These are phyloP conservation scores for Agrocybe praecox DNA, from an alignment of 768 basidiomycete species.

Conservation along the genomic window DNA sequence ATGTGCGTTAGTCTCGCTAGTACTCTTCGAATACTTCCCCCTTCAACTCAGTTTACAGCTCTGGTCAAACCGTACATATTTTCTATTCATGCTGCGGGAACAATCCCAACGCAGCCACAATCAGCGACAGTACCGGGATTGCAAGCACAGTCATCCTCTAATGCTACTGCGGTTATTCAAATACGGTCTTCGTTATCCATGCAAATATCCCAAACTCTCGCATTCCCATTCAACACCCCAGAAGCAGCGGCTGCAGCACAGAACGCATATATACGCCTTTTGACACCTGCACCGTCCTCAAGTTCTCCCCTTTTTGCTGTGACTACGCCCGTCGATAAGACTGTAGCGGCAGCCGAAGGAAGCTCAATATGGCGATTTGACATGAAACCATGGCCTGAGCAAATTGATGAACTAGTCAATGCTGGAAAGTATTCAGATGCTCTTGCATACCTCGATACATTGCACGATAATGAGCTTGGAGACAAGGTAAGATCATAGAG, in stretches of 20 bases:
- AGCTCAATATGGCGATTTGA: conserved; percentile 75
- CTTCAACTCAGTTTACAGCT: conserved; percentile 37
- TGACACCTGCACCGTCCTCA: conserved; percentile 55
- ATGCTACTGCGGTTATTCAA: conserved; percentile 64
- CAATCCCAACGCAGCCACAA: conserved; percentile 40
- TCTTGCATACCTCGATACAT: conserved; percentile 70
- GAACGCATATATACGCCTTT: conserved; percentile 62
- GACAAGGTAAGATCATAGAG: conserved; percentile 54
- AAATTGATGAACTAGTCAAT: conserved; percentile 82
- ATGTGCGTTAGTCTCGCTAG: conserved; percentile 36
- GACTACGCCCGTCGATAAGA: conserved; percentile 76
- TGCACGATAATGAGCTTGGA: conserved; percentile 59
- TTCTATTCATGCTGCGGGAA: conserved; percentile 71
- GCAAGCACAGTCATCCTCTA: conserved; percentile 36
- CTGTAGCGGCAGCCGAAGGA: conserved; percentile 66
- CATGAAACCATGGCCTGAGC: conserved; percentile 76
- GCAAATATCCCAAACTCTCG: conserved; percentile 58
- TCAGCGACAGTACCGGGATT: conserved; percentile 21
- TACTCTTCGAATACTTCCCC: background rate
- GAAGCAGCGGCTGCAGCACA: conserved; percentile 26
- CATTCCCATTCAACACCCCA: conserved; percentile 59
- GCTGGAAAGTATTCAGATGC: conserved; percentile 76
- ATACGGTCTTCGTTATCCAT: conserved; percentile 73
- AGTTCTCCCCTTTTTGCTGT: conserved; percentile 64
- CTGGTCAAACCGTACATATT: conserved; percentile 80